Conservation (phyloP, 169 alveolate species). For the Plasmodium chabaudi region DNA sequence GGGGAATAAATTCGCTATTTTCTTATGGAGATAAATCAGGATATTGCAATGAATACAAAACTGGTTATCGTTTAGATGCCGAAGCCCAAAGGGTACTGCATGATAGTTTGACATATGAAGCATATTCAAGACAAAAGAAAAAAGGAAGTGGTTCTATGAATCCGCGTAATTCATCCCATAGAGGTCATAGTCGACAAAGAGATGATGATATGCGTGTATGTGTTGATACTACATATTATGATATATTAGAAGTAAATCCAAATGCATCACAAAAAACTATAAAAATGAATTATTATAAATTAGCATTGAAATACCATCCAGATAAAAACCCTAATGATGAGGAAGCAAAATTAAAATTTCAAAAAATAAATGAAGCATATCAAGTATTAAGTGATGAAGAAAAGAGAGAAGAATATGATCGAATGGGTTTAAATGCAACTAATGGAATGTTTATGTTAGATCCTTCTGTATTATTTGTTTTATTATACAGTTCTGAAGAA, state of each 20-base stretch:
- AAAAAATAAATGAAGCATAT: conserved; percentile 85
- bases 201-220: conserved; percentile 6
- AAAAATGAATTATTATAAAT: conserved; percentile 91
- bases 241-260: conserved; percentile 75
- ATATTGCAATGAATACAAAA: conserved; percentile 36
- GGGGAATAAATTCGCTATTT: conserved; percentile 2
- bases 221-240: conserved; percentile 81
- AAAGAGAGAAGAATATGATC: conserved; percentile 77
- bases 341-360: conserved; percentile 81
- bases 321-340: conserved; percentile 90
- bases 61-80: conserved; percentile 38
- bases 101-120: background rate
- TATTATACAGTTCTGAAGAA: conserved; percentile 83
- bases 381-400: conserved; percentile 80
- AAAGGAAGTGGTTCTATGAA: background rate
- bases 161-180: background rate
- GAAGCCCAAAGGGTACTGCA: conserved; percentile 26
- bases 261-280: conserved; percentile 90
- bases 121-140: conserved; percentile 7
- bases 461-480: conserved; percentile 79
- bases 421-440: conserved; percentile 76
- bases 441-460: conserved; percentile 77
- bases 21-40: background rate
- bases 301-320: conserved; percentile 95
- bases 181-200: background rate